These are phyloP conservation scores for Eucalyptus erythrocorys DNA, from an alignment of 345 rosid species.

Conservation along the genomic window DNA sequence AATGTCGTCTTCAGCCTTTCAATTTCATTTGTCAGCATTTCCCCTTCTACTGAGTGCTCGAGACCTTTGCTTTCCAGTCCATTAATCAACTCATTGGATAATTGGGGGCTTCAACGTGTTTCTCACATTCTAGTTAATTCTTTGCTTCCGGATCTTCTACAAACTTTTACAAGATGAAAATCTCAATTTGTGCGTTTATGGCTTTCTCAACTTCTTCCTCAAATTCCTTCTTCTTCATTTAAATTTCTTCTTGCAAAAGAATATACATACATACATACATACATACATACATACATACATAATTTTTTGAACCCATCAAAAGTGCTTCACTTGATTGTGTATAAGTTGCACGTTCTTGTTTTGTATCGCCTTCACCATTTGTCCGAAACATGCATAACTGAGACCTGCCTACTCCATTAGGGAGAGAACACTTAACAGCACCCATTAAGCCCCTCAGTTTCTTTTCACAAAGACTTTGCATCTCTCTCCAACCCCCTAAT, in stretches of 20 bases:
- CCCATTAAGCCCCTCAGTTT: conserved; percentile 34
- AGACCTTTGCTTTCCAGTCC: conserved; percentile 75
- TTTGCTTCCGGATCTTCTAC: conserved; percentile 62
- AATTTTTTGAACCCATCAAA: conserved; percentile 50
- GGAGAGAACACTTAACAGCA: conserved; percentile 41
- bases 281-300: conserved; percentile 25
- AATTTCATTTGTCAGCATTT: conserved; percentile 54
- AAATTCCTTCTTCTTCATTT: conserved; percentile 53
- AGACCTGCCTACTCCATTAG: conserved; percentile 57
- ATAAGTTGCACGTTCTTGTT: conserved; percentile 38
- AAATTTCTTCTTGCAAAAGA: conserved; percentile 57
- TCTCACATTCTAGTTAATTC: conserved; percentile 61
- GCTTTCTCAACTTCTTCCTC: conserved; percentile 87
- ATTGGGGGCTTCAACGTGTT: conserved; percentile 60
- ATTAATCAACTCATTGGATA: conserved; percentile 48
- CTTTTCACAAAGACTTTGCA: conserved; percentile 35
- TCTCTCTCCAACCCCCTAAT: no score
- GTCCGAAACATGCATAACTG: conserved; percentile 28
- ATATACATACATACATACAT: conserved; percentile 4
- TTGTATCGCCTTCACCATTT: conserved; percentile 51
- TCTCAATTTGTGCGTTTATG: conserved; percentile 65
- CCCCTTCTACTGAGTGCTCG: conserved; percentile 58
- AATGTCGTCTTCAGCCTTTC: conserved; percentile 47
- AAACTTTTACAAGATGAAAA: conserved; percentile 56
- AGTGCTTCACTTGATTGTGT: conserved; percentile 50